phyloP scores from a whole-genome alignment of 345 rosid species.

The Murraya koenigii region DNA sequence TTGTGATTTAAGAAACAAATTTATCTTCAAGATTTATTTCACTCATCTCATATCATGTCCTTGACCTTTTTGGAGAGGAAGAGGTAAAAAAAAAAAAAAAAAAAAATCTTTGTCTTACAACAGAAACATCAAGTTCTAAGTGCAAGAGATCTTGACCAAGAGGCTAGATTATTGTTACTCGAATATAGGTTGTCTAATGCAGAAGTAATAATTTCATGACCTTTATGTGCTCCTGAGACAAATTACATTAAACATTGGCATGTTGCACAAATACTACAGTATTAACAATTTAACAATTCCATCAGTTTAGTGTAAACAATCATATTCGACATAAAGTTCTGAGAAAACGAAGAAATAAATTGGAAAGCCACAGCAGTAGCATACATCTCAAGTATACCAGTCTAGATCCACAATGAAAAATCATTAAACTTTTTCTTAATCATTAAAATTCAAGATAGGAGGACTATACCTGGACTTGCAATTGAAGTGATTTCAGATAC shows the following conservation, averaged over 20 bases:
- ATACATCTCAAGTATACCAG: background rate
- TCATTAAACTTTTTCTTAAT: background rate
- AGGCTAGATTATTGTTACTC: background rate
- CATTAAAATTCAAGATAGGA: slow-evolving; percentile 1
- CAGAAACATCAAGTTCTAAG: background rate
- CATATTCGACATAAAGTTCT: background rate
- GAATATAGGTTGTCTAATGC: background rate
- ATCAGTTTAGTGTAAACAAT: background rate
- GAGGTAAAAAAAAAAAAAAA: no score
- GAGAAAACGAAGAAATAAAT: background rate
- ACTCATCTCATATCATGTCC: background rate
- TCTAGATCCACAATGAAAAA: background rate
- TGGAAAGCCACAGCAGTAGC: background rate
- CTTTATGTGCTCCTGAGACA: background rate
- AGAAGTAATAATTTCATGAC: background rate
- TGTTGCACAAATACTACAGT: background rate
- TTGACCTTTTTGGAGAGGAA: no score
- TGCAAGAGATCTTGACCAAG: background rate
- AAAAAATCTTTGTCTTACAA: background rate
- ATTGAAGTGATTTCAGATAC: slow-evolving; percentile 54
- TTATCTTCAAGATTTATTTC: background rate
- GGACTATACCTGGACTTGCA: slow-evolving; percentile 52
- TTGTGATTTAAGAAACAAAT: background rate
- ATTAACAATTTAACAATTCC: background rate
- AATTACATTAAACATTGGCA: background rate